Evolutionary conservation across 1,284 basidiomycete genomes (phyloP), one percentile per base, ranked within the genome.

Genomic region (Hymenochaete sp.): DNA sequence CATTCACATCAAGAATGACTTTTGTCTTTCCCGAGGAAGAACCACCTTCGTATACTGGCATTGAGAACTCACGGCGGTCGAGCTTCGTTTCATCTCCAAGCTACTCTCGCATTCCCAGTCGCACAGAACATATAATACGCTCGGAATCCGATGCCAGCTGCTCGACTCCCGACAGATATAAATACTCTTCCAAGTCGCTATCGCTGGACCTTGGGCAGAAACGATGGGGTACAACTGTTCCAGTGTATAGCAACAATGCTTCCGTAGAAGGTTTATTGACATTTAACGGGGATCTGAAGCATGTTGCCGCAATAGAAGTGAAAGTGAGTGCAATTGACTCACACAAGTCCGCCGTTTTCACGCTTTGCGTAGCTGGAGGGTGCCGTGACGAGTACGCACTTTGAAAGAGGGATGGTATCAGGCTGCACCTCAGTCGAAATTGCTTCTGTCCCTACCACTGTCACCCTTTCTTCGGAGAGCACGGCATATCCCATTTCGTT

Each of bases 171-270:
- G 56, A 58, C 19, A 57, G 62, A 29, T 68, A 65, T 57, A 54
- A 64, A 24, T 70, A 66, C 51, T 57, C 58, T 39, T 64, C 64
- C 8, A 63, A 68, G 40, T 57, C 64, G 47, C 60, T 72, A 47
- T 56, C 57, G 22, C 55, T 72, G 16, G 66, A 67, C 49, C 56
- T 74, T 19, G 68, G 70, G 7, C 61, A 59, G 16, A 63, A 64
- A 21, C 56, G 62, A 21, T 70, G 67, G 66, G 63, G 64, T 8
- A 56, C 66, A 4, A 51, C 57, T 29, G 56, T 60, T 18, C 70
- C 71, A 8, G 60, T 62, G 8, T 74, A 70, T 52, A 71, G 71
- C 21, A 53, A 62, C 31, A 60, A 65, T 28, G 67, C 62, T 4
- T 54, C 55, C 13, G 61, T 72, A 14, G 61, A 68, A 32, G 72